Evolutionary conservation across 805 yeast species (phyloP), one percentile per base, ranked within the genome.

Genomic region (Barnettozyma sp.): DNA sequence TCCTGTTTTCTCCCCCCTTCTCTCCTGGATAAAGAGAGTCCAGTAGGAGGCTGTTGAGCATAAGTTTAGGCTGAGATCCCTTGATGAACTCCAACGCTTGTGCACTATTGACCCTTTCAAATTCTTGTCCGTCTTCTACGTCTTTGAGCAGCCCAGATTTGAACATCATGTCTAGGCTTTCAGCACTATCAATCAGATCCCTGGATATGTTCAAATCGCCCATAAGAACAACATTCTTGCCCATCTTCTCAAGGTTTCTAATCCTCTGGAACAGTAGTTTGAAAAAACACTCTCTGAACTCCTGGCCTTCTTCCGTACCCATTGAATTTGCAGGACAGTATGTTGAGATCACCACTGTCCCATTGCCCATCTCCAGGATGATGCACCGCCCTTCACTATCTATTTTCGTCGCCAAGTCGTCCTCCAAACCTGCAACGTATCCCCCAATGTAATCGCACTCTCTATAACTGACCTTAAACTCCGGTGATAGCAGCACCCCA

Each of bases 311-410:
- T 18, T 73, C 81, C 0, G 86, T 73, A 1, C 70, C 73, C 56
- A 66, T 65, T 0, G 97, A 84, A 54, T 86, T 85, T 1, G 97
- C 97, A 0, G 97, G 97, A 54, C 97, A 90, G 52, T 90, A 90
- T 5, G 80, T 68, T 1, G 78, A 65, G 30, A 83, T 71, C 0
- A 83, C 55, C 4, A 83, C 83, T 1, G 76, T 50, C 35, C 76
- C 71, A 42, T 66, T 69, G 2, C 78, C 73, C 17, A 88, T 52
- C 50, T 92, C 97, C 0, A 88, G 59, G 5, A 84, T 68, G 2
- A 87, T 69, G 40, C 84, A 73, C 29, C 98, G 64, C 2, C 97
- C 97, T 55, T 92, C 92, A n/a, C 71, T 52, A 52, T 90, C 98
- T 1, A 92, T 47, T 6, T 61, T 58, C 12, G 63, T 40, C 0